Evolutionary conservation across 495 filamentous ascomycete species (phyloP), one percentile per base, ranked within the genome.

Genomic region (Terfezia claveryi): DNA sequence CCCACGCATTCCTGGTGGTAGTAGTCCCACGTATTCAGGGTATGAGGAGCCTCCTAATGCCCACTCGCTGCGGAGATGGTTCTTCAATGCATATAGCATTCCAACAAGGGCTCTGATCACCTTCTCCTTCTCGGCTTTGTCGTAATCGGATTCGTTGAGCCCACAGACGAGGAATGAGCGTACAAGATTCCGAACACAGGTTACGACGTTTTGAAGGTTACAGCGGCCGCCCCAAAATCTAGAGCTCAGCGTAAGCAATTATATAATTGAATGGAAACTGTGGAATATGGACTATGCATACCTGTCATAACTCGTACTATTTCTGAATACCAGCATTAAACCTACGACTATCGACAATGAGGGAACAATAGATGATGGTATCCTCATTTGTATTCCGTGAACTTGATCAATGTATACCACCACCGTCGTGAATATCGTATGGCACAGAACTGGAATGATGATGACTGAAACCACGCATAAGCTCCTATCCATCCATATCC

Each of bases 261-360:
- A 16, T 46, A 46, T 4, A 46, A 2, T 20, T 20, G 17, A 3
- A 20, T 4, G 41, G 41, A 14, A 46, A 4, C 41, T 46, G 12
- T 4, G 4, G 41, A 20, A 0, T 46, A 14, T 46, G 38, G 38
- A 44, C 10, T 11, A 44, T 11, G 10, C 38, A 68, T 82, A 84
- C 4, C 80, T 72, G 56, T 82, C 81, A 67, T 83, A 84, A 55
- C 73, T 77, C 38, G 80, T 81, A 59, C 74, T 71, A 58, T 87
- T 85, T 12, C 82, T 77, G 71, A 85, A 85, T 49, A 87, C 82
- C 37, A 87, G 80, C 79, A 87, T 85, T 16, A 87, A 63, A 63
- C 82, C 82, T 23, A 86, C 82, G 52, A 87, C 82, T 57, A 87
- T 87, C 20, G 80, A 83, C 1, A 87, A 67, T n/a, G 76, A 80